Evolutionary conservation across 2,329 filamentous ascomycete species (phyloP).

Genomic region (Sarocladium oryzae): DNA sequence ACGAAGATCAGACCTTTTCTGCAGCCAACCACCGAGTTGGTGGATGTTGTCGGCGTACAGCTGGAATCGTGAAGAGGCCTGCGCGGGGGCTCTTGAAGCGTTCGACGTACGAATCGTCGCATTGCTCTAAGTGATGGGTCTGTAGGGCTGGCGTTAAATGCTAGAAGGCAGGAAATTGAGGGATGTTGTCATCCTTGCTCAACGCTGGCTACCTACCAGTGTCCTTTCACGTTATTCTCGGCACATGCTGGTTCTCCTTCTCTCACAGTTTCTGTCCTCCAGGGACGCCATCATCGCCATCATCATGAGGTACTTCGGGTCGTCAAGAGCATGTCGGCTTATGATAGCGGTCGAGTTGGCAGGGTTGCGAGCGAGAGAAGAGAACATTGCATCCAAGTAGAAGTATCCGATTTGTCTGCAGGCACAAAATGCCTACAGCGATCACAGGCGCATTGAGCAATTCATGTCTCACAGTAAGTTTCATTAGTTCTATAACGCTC

Average conservation of each 20-base stretch:
- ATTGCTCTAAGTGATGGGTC: too few species aligned
- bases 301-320: conserved; percentile 10
- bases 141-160: too few species aligned
- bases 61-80: neutral
- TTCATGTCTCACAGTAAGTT: too few species aligned
- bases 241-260: conserved; percentile 9
- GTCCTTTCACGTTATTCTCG: conserved; percentile 9
- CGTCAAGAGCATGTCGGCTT: conserved; percentile 7
- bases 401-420: too few species aligned
- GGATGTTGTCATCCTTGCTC: neutral
- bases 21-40: conserved; percentile 23
- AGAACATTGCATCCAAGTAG: neutral
- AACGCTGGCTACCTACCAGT: conserved; percentile 1
- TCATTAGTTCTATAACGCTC: conserved; percentile 6
- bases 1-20: conserved; percentile 22
- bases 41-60: conserved; percentile 14
- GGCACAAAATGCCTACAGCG: too few species aligned
- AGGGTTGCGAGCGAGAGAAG: neutral
- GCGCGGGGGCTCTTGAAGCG: too few species aligned
- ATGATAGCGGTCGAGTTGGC: conserved; percentile 10
- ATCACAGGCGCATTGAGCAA: too few species aligned
- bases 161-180: too few species aligned
- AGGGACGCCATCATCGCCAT: conserved; percentile 9
- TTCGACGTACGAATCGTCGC: too few species aligned
- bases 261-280: conserved; percentile 6